Evolutionary conservation across 306 rosid genomes (phyloP).

Genomic region (Cicer chorassanicum): DNA sequence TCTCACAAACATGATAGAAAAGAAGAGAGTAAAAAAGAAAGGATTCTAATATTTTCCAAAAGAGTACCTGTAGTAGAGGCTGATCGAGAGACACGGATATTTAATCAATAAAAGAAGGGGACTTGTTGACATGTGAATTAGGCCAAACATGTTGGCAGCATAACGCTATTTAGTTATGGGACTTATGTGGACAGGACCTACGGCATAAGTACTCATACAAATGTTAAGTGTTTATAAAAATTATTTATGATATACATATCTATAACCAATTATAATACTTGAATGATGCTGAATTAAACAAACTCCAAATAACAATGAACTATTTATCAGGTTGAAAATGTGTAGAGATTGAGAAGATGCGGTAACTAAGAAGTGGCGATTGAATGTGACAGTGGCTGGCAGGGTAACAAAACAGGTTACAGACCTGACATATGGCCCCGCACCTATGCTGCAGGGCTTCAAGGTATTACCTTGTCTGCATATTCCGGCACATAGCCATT

Average conservation of each 20-base stretch:
- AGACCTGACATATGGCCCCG: constrained; percentile 53
- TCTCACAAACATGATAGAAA: too few relatives aligned
- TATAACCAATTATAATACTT: not conserved
- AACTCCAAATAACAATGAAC: not conserved
- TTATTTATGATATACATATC: not conserved
- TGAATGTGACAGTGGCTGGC: not conserved
- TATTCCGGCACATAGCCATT: constrained; percentile 39
- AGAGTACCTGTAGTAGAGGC: constrained; percentile 13
- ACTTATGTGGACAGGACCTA: not conserved
- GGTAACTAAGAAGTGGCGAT: constrained; percentile 22
- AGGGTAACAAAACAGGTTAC: constrained; percentile 38
- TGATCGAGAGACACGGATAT: constrained; percentile 3
- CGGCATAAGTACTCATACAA: not conserved
- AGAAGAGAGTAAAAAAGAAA: too few relatives aligned
- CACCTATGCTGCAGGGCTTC: constrained; percentile 40
- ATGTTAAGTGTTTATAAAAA: not conserved
- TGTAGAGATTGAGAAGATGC: constrained; percentile 39
- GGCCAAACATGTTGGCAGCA: constrained; percentile 39
- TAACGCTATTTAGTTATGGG: constrained; percentile 8
- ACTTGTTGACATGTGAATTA: constrained; percentile 30
- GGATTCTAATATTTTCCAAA: not conserved
- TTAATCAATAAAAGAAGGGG: constrained; percentile 10
- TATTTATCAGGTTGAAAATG: constrained; percentile 10
- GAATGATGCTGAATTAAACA: too few relatives aligned
- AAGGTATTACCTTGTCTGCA: constrained; percentile 44